Conservation (phyloP, 306 rosid species). For the Sicyos baderoa region DNA sequence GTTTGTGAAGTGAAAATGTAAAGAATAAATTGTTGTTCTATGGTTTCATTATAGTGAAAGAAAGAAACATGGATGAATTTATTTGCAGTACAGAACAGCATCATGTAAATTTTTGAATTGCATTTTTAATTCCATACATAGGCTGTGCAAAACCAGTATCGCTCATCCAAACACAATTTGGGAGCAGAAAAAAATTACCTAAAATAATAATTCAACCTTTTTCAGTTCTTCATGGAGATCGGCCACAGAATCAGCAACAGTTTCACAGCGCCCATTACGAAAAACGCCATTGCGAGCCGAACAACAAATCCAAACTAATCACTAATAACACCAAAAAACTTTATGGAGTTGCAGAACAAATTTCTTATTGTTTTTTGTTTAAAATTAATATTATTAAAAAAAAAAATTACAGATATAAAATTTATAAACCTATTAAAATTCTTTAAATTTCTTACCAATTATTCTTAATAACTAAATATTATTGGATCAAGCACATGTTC, state of each 20-base stretch:
- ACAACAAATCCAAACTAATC: conserved; percentile 12
- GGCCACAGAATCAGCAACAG: conserved; percentile 11
- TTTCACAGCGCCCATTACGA: not conserved
- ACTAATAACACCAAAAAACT: too few relatives aligned
- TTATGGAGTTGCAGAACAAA: too few relatives aligned
- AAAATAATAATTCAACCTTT: conserved; percentile 59
- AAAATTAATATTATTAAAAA: too few relatives aligned
- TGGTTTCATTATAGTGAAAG: not conserved
- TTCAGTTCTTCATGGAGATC: conserved; percentile 56
- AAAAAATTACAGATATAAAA: too few relatives aligned
- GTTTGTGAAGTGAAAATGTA: not conserved
- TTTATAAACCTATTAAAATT: too few relatives aligned
- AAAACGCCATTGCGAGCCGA: conserved; percentile 11
- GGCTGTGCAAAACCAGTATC: not conserved
- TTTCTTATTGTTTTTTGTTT: too few relatives aligned
- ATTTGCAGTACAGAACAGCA: not conserved
- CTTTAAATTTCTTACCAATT: too few relatives aligned
- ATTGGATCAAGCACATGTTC: too few relatives aligned
- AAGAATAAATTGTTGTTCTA: not conserved
- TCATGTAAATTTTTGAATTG: not conserved
- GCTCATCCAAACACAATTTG: not conserved
- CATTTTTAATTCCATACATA: not conserved
- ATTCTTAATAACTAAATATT: too few relatives aligned
- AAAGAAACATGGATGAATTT: not conserved
- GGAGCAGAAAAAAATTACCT: not conserved